These are phyloP conservation scores for Saprolegnia diclina DNA, from an alignment of 352 stramenopile genomes.

Conservation along the genomic window DNA sequence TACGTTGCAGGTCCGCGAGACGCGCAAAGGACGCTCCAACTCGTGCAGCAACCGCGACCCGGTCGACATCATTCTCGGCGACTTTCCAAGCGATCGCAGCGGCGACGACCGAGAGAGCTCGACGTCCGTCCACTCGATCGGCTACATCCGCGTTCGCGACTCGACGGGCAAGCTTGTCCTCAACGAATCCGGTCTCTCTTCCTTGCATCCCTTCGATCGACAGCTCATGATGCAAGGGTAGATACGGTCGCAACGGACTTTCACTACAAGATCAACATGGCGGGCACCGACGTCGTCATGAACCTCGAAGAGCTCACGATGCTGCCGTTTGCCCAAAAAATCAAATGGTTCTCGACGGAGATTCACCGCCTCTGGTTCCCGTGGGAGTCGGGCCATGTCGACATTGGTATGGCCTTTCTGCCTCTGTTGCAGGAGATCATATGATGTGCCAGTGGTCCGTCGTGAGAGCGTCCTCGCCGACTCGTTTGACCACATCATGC, in stretches of 20 bases:
- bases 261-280: conserved; percentile 77
- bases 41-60: no score
- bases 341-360: conserved; percentile 79
- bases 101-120: not conserved
- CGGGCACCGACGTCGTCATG: conserved; percentile 78
- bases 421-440: not conserved
- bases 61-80: no score
- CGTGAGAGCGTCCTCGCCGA: conserved; percentile 80
- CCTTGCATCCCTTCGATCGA: not conserved
- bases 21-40: no score
- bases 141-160: conserved; percentile 74
- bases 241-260: conserved; percentile 62
- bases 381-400: conserved; percentile 73
- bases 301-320: conserved; percentile 77
- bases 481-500: conserved; percentile 70
- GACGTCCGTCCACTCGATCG: conserved; percentile 42
- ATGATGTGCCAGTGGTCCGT: conserved; percentile 36
- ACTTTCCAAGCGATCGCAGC: no score
- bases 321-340: conserved; percentile 67
- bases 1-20: no score
- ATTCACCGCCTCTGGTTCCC: conserved; percentile 75
- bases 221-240: not conserved
- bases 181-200: conserved; percentile 56
- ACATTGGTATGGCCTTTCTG: conserved; percentile 40
- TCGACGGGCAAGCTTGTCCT: conserved; percentile 59